phyloP scores from a whole-genome alignment of 257 asterid species.

The Petunia secreta region DNA sequence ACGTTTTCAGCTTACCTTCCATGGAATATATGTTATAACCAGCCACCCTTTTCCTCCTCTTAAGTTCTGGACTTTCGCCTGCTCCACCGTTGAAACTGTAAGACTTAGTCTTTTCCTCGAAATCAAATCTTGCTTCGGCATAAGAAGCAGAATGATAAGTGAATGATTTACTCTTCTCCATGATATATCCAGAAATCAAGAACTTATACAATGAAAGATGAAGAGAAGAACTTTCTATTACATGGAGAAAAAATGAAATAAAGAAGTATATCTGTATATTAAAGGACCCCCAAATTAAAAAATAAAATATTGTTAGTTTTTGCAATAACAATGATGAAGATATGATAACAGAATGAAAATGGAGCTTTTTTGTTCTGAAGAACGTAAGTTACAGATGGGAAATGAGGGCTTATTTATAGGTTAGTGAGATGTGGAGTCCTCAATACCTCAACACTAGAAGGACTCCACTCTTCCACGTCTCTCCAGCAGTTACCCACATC shows the following conservation, averaged over 20 bases:
- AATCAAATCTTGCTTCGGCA: slow-evolving; percentile 64
- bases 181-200: slow-evolving; percentile 28
- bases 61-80: slow-evolving; percentile 63
- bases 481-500: no score
- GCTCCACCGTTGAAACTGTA: slow-evolving; percentile 87
- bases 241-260: slow-evolving; percentile 25
- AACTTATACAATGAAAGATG: neutral
- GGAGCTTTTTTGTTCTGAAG: no score
- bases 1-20: slow-evolving; percentile 80
- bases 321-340: no score
- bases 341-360: no score
- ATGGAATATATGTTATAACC: slow-evolving; percentile 67
- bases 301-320: slow-evolving; percentile 29
- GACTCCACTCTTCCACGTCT: no score
- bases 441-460: no score
- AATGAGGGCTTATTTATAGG: no score
- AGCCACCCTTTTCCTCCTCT: slow-evolving; percentile 87
- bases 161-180: slow-evolving; percentile 75
- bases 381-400: no score
- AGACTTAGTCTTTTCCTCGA: slow-evolving; percentile 66
- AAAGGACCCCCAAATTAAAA: slow-evolving; percentile 52
- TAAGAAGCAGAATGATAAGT: slow-evolving; percentile 70
- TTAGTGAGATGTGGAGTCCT: no score
- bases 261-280: neutral
- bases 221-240: neutral